Percentiles rank a stretch among this genome's conserved stretches.
Evolutionary conservation across 331 rosid species (phyloP).

Genomic region (Quercus tomentella): DNA sequence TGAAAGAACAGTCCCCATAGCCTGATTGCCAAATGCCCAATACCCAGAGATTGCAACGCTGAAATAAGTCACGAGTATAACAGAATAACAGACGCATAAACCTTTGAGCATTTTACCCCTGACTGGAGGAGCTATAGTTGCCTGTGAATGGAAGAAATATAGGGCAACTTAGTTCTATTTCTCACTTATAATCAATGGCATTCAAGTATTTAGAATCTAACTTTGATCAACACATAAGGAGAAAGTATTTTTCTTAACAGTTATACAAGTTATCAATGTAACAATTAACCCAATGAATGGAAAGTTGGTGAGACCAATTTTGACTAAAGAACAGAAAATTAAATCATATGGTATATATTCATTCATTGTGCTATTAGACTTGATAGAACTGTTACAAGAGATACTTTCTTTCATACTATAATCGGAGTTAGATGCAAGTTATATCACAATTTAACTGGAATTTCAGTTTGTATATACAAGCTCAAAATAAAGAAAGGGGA

Average conservation of each 20-base stretch:
- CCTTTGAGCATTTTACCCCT: slow-evolving; percentile 88
- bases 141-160: slow-evolving; percentile 35
- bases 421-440: not conserved
- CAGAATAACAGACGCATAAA: slow-evolving; percentile 61
- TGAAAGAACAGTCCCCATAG: slow-evolving; percentile 41
- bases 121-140: slow-evolving; percentile 77
- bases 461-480: not conserved
- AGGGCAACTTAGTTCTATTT: not conserved
- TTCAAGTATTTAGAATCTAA: not conserved
- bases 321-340: too few relatives aligned
- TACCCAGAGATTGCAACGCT: slow-evolving; percentile 74
- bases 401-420: too few relatives aligned
- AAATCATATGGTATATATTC: too few relatives aligned
- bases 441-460: not conserved
- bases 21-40: slow-evolving; percentile 80
- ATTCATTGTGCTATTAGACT: too few relatives aligned
- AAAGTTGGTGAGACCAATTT: too few relatives aligned
- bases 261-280: too few relatives aligned
- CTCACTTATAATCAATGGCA: not conserved
- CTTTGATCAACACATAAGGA: not conserved
- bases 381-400: too few relatives aligned
- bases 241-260: too few relatives aligned
- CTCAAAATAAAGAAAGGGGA: too few relatives aligned
- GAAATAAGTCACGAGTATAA: slow-evolving; percentile 47
- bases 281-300: too few relatives aligned